Conservation (phyloP, 257 asterid species). For the Nicotiana benthamiana region DNA sequence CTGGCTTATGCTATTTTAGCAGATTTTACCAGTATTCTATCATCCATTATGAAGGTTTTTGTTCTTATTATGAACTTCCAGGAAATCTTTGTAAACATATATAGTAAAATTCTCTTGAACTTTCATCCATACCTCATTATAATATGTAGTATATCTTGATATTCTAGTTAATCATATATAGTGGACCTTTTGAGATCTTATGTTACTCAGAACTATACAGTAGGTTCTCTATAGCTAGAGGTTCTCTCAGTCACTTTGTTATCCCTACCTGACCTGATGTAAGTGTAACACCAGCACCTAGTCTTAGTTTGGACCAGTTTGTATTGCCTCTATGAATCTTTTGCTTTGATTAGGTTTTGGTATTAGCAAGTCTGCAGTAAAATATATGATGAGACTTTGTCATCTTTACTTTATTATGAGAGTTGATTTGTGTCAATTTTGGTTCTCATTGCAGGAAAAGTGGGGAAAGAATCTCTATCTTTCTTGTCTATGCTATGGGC, state of each 20-base stretch:
- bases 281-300: background rate
- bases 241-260: background rate
- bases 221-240: background rate
- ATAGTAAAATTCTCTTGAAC: background rate
- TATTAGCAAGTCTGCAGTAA: background rate
- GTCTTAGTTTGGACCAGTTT: background rate
- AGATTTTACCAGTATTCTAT: background rate
- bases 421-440: background rate
- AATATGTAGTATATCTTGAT: background rate
- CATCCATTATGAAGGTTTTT: too few relatives aligned
- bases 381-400: background rate
- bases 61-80: background rate
- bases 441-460: slow-evolving; percentile 16
- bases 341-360: background rate
- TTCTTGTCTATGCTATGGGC: slow-evolving; percentile 27
- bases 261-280: background rate
- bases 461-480: slow-evolving; percentile 34
- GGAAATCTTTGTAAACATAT: background rate
- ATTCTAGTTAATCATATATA: background rate
- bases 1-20: background rate
- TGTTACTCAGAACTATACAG: background rate
- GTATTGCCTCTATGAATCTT: background rate
- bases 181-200: background rate
- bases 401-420: background rate
- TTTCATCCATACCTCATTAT: background rate